Conservation (phyloP, 768 basidiomycete species). For the Mrakia frigida region DNA sequence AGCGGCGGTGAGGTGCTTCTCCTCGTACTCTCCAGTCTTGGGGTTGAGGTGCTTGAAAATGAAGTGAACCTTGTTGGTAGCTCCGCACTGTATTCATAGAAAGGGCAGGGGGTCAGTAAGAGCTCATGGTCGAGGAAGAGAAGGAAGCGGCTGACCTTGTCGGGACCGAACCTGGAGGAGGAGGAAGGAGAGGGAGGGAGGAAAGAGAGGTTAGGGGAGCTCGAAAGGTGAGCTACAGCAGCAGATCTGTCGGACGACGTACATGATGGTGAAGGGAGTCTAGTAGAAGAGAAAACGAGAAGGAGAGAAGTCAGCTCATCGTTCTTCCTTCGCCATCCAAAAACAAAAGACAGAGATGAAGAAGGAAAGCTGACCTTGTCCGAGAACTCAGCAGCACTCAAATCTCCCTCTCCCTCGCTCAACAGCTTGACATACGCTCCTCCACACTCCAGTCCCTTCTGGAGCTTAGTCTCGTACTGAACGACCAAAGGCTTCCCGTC, state of each 20-base stretch:
- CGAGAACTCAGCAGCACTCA: constrained; percentile 45
- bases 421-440: constrained; percentile 98
- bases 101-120: not conserved
- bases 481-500: constrained; percentile 77
- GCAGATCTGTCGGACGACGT: not conserved
- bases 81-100: constrained; percentile 43
- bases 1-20: constrained; percentile 84
- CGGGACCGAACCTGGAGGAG: constrained; percentile 2
- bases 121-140: not conserved
- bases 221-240: not conserved
- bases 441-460: constrained; percentile 98
- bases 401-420: constrained; percentile 43
- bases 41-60: constrained; percentile 99
- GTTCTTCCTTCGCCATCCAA: not conserved
- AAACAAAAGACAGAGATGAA: not conserved
- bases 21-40: constrained; percentile 83
- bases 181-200: not conserved
- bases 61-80: constrained; percentile 76
- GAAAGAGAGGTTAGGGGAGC: not conserved
- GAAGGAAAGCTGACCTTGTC: constrained; percentile 44
- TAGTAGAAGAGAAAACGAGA: constrained; percentile 10
- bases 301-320: constrained; percentile 16
- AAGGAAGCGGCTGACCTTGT: not conserved
- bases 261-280: constrained; percentile 43
- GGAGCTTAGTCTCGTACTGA: constrained; percentile 98